These are phyloP conservation scores for Wickerhamomyces mucosus DNA, from an alignment of 805 yeast species.

Conservation along the genomic window DNA sequence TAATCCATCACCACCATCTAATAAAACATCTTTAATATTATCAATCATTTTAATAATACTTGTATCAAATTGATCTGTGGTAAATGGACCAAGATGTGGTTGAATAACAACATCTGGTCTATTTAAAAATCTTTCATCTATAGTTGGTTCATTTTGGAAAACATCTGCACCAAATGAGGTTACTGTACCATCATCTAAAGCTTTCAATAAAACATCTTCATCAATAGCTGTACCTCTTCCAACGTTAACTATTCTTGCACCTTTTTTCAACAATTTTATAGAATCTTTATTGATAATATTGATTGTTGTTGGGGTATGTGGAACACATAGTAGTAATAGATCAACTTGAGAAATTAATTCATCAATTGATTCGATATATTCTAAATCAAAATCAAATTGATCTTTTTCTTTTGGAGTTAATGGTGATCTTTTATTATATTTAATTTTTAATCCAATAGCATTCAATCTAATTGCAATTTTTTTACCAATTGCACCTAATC, in stretches of 20 bases:
- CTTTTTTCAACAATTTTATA: constrained; percentile 37
- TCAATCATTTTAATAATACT: constrained; percentile 45
- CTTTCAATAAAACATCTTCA: constrained; percentile 54
- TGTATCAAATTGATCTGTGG: constrained; percentile 42
- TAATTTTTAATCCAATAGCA: constrained; percentile 55
- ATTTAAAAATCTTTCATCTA: constrained; percentile 37
- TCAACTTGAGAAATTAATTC: constrained; percentile 35
- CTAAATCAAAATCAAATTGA: constrained; percentile 34
- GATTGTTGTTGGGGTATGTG: constrained; percentile 49
- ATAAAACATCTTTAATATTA: constrained; percentile 28
- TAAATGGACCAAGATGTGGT: constrained; percentile 70
- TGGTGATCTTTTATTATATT: constrained; percentile 48
- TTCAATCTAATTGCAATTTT: constrained; percentile 47
- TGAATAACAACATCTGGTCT: constrained; percentile 48
- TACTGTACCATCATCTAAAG: constrained; percentile 49
- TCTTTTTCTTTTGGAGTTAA: constrained; percentile 26
- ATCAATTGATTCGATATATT: constrained; percentile 36
- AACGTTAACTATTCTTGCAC: constrained; percentile 59
- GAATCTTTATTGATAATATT: constrained; percentile 42
- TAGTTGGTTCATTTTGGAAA: constrained; percentile 51
- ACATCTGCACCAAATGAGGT: constrained; percentile 69
- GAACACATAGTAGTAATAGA: constrained; percentile 56
- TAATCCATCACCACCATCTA: constrained; percentile 13
- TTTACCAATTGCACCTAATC: constrained; percentile 71
- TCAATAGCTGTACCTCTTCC: constrained; percentile 69